Conservation (phyloP, 164 flowering plant species). For the Dillenia suffruticosa region DNA sequence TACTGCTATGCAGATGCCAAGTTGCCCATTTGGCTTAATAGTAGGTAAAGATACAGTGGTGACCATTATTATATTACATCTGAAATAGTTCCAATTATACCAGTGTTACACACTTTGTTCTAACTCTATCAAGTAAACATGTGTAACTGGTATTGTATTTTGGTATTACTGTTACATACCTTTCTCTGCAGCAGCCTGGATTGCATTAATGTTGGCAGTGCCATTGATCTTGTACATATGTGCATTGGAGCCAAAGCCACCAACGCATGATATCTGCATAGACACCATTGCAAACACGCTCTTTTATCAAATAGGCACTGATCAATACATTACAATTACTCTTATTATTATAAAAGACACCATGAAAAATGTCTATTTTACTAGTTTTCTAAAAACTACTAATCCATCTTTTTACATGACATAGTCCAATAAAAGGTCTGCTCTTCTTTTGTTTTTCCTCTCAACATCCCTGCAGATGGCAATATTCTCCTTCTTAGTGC, state of each 20-base stretch:
- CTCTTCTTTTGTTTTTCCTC: too few relatives aligned
- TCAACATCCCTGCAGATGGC: too few relatives aligned
- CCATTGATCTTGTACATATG: slow-evolving; percentile 93
- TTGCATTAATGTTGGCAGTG: slow-evolving; percentile 95
- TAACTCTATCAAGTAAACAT: not conserved
- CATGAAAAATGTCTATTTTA: too few relatives aligned
- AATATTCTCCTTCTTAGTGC: too few relatives aligned
- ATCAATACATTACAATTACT: too few relatives aligned
- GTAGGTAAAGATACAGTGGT: not conserved
- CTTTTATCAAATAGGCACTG: too few relatives aligned
- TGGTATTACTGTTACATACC: slow-evolving; percentile 32
- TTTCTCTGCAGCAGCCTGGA: slow-evolving; percentile 89
- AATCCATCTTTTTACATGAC: too few relatives aligned
- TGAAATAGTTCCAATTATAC: not conserved
- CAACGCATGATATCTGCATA: slow-evolving; percentile 87
- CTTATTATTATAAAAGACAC: too few relatives aligned
- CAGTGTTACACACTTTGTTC: not conserved
- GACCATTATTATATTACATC: not conserved
- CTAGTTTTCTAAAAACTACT: too few relatives aligned
- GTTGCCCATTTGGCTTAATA: not conserved
- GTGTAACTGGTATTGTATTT: not conserved
- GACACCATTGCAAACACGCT: not conserved
- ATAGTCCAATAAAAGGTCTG: too few relatives aligned
- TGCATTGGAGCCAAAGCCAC: slow-evolving; percentile 92
- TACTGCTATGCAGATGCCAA: not conserved